A percentile compares a stretch with the other conserved stretches of the same genome.
Conservation (phyloP, 2,329 filamentous ascomycete genomes). For the Fusarium lyarnte region DNA sequence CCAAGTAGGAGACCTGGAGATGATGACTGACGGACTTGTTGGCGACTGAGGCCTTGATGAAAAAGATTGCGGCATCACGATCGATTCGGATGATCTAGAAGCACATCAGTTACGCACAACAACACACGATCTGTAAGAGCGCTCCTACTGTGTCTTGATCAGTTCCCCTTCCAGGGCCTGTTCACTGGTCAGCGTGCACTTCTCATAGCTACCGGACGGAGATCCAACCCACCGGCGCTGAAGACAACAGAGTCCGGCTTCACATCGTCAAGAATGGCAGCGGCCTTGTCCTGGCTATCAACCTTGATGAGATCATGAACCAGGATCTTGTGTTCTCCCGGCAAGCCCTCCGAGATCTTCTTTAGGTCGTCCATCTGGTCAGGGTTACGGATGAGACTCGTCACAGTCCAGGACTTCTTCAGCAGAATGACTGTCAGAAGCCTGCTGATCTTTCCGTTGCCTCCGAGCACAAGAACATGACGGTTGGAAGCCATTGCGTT, state of each 20-base stretch:
- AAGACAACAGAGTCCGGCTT: conserved; percentile 71
- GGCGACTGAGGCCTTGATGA: conserved; percentile 36
- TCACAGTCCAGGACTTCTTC: conserved; percentile 74
- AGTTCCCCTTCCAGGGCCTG: conserved; percentile 45
- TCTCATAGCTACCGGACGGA: not conserved
- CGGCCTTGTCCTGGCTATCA: conserved; percentile 63
- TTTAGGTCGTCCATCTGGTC: conserved; percentile 70
- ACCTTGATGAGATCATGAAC: conserved; percentile 75
- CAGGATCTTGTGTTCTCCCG: conserved; percentile 70
- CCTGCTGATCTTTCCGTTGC: conserved; percentile 78
- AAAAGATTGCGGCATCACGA: conserved; percentile 40
- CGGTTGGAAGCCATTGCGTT: conserved; percentile 30
- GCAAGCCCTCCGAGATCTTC: conserved; percentile 62
- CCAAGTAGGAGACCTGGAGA: conserved; percentile 67
- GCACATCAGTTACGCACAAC: conserved; percentile 5
- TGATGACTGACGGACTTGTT: conserved; percentile 60
- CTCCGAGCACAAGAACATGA: conserved; percentile 75
- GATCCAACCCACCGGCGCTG: conserved; percentile 57
- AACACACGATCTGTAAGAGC: not conserved
- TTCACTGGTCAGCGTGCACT: conserved; percentile 11
- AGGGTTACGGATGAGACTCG: conserved; percentile 75
- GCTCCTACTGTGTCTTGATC: conserved; percentile 51
- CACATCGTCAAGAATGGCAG: conserved; percentile 64
- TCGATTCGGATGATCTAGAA: conserved; percentile 40
- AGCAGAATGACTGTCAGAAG: conserved; percentile 77